Percentiles rank a stretch among this genome's conserved stretches.
Evolutionary conservation across 805 yeast genomes (phyloP).

Genomic region (Candida ulmi): DNA sequence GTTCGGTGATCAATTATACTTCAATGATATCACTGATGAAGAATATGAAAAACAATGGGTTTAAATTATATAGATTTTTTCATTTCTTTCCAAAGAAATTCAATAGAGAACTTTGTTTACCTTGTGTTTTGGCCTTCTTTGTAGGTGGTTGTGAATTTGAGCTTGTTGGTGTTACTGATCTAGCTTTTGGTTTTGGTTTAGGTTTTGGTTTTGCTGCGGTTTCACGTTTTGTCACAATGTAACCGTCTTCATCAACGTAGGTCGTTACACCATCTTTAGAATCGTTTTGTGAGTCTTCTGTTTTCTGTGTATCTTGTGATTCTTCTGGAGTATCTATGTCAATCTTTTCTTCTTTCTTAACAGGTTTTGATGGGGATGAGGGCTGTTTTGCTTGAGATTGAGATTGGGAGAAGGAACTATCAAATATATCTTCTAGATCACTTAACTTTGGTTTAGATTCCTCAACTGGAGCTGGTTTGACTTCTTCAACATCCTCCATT

Average conservation of each 20-base stretch:
- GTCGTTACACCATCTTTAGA: conserved; percentile 13
- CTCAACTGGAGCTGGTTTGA: not conserved
- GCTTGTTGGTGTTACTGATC: not conserved
- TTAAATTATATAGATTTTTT: not conserved
- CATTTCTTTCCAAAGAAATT: conserved; percentile 40
- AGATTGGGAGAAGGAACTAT: conserved; percentile 12
- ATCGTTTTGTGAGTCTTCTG: not conserved
- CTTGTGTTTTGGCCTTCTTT: conserved; percentile 9
- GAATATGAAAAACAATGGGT: conserved; percentile 2
- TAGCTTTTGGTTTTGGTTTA: conserved; percentile 16
- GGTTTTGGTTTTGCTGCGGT: conserved; percentile 13
- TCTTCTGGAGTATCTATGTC: not conserved
- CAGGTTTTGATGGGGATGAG: too few species aligned
- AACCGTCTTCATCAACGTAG: conserved; percentile 47
- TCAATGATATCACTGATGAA: conserved; percentile 6
- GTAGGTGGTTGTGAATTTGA: conserved; percentile 3
- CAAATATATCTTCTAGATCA: conserved; percentile 19
- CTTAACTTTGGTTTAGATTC: conserved; percentile 1
- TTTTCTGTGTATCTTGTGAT: conserved; percentile 1
- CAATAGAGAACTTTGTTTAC: conserved; percentile 38
- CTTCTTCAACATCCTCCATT: not conserved
- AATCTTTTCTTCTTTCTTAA: too few species aligned
- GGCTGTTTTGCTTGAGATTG: not conserved
- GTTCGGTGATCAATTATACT: conserved; percentile 5
- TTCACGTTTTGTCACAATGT: conserved; percentile 31